Conservation (phyloP, 2,329 filamentous ascomycete genomes). For the Cyphellophora attinorum region DNA sequence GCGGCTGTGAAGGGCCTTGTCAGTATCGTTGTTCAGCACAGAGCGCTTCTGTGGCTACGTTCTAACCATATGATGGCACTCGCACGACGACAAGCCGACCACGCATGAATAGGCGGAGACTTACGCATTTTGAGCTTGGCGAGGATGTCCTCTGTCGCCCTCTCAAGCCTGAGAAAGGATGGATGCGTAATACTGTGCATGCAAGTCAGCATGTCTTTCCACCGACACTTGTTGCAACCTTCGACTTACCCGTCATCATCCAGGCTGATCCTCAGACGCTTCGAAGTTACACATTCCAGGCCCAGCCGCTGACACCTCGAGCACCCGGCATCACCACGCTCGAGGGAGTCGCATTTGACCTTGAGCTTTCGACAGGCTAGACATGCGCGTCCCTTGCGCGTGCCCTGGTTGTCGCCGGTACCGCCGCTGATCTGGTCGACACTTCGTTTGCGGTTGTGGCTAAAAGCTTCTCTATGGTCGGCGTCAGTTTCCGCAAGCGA, state of each 20-base stretch:
- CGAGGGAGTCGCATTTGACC: constrained; percentile 18
- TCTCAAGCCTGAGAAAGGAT: constrained; percentile 14
- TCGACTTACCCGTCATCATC: constrained; percentile 13
- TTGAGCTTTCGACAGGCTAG: constrained; percentile 18
- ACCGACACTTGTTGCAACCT: not conserved
- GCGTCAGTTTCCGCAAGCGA: not conserved
- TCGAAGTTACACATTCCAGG: constrained; percentile 17
- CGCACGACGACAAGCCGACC: too few species aligned
- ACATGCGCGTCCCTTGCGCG: constrained; percentile 18
- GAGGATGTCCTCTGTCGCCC: constrained; percentile 18
- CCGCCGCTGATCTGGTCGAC: constrained; percentile 10
- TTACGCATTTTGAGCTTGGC: constrained; percentile 15
- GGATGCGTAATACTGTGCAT: constrained; percentile 7
- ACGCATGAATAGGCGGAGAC: too few species aligned
- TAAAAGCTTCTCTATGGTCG: constrained; percentile 1
- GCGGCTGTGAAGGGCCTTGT: too few species aligned
- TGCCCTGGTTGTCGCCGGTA: constrained; percentile 11
- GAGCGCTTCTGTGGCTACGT: too few species aligned
- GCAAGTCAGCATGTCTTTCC: too few species aligned
- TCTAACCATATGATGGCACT: too few species aligned
- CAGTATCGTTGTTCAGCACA: too few species aligned
- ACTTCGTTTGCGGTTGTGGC: constrained; percentile 12
- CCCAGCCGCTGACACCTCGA: constrained; percentile 18
- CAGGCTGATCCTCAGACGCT: constrained; percentile 14
- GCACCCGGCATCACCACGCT: constrained; percentile 16